These are phyloP conservation scores for Beta corolliflora DNA, from an alignment of 179 eudicot species.

Conservation along the genomic window DNA sequence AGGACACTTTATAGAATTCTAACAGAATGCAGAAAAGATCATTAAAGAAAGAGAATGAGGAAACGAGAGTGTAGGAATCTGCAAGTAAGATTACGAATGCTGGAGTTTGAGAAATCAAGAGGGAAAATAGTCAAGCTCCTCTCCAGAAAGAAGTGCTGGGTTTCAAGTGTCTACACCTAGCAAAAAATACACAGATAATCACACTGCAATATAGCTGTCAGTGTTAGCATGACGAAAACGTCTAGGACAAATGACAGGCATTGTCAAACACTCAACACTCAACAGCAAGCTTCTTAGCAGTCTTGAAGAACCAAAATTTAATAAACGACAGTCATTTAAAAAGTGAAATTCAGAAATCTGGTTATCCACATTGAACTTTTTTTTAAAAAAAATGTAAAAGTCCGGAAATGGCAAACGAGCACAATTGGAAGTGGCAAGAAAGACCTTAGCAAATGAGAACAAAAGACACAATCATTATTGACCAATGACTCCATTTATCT, in stretches of 20 bases:
- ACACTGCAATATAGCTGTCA: slow-evolving; percentile 20
- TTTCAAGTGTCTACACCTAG: slow-evolving; percentile 16
- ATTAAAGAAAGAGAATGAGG: not conserved
- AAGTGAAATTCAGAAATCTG: not conserved
- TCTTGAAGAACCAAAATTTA: too few relatives aligned
- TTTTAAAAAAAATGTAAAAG: too few relatives aligned
- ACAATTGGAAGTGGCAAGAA: too few relatives aligned
- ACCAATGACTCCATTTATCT: too few relatives aligned
- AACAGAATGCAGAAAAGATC: not conserved
- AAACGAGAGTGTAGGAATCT: not conserved
- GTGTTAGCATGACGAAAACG: not conserved
- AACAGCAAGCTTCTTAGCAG: not conserved
- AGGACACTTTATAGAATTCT: not conserved
- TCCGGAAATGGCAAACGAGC: too few relatives aligned
- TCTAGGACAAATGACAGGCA: too few relatives aligned
- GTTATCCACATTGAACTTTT: too few relatives aligned
- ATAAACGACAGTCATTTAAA: too few relatives aligned
- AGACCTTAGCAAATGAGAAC: too few relatives aligned
- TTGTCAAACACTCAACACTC: not conserved
- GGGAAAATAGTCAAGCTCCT: slow-evolving; percentile 6
- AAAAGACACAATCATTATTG: too few relatives aligned
- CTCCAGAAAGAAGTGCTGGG: slow-evolving; percentile 7
- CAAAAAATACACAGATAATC: slow-evolving; percentile 1
- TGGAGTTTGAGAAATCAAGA: not conserved
- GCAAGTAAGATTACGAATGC: not conserved